Conservation (phyloP, 208 protist species). For the Histomonas meleagridis region DNA sequence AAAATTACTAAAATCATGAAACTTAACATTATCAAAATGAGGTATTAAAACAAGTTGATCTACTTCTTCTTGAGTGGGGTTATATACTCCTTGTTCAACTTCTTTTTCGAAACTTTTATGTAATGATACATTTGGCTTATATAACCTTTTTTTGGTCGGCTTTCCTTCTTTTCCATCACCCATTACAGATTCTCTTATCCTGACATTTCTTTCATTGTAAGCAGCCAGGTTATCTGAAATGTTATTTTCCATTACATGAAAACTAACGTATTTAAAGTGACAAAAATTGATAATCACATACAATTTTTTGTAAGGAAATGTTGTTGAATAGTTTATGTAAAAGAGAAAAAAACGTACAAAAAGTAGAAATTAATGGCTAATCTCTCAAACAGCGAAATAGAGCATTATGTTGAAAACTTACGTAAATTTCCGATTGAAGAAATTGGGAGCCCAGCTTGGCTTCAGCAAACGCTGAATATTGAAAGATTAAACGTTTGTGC, state of each 20-base stretch:
- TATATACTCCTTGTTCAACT: not conserved
- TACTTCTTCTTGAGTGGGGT: not conserved
- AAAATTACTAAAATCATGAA: not conserved
- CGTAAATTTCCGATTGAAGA: not conserved
- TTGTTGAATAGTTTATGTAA: too few relatives aligned
- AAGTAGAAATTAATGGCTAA: not conserved
- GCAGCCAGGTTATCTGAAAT: too few relatives aligned
- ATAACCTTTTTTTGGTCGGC: too few relatives aligned
- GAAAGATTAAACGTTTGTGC: constrained; percentile 16
- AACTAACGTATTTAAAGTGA: too few relatives aligned
- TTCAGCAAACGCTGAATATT: not conserved
- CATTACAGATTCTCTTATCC: too few relatives aligned
- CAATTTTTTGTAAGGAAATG: too few relatives aligned
- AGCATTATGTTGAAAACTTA: constrained; percentile 10
- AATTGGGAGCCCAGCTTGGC: not conserved
- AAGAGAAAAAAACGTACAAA: too few relatives aligned
- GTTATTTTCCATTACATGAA: too few relatives aligned
- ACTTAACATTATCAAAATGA: not conserved
- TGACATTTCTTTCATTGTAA: too few relatives aligned
- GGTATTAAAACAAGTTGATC: not conserved
- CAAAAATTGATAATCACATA: too few relatives aligned
- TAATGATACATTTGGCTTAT: too few relatives aligned
- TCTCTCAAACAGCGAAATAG: not conserved
- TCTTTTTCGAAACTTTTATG: not conserved
- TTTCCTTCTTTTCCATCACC: too few relatives aligned